Evolutionary conservation across 2,329 filamentous ascomycete species (phyloP).

Genomic region (Nemania serpens): DNA sequence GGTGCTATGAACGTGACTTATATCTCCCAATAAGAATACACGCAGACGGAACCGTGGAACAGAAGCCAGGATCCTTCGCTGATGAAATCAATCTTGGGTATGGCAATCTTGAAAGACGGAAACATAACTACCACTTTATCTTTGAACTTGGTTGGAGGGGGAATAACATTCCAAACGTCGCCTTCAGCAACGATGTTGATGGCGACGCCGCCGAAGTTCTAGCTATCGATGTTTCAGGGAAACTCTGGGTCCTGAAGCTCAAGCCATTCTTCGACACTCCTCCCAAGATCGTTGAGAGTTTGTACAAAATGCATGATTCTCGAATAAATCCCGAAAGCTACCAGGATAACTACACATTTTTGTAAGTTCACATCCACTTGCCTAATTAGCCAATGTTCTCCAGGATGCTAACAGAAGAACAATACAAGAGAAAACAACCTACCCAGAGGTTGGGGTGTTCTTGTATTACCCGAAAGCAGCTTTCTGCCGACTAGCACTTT

Average conservation of each 20-base stretch:
- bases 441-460: slow-evolving; percentile 54
- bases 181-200: slow-evolving; percentile 52
- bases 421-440: background rate
- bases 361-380: too few relatives aligned
- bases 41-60: background rate
- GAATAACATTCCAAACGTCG: slow-evolving; percentile 58
- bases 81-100: slow-evolving; percentile 33
- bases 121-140: slow-evolving; percentile 56
- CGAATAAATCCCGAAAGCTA: background rate
- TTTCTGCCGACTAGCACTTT: slow-evolving; percentile 45
- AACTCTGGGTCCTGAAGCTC: slow-evolving; percentile 56
- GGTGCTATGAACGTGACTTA: slow-evolving; percentile 12
- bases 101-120: slow-evolving; percentile 40
- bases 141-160: slow-evolving; percentile 47
- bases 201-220: slow-evolving; percentile 56
- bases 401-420: background rate
- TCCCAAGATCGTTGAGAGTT: slow-evolving; percentile 24
- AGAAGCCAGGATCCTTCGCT: slow-evolving; percentile 22
- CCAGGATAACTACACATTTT: too few relatives aligned
- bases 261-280: slow-evolving; percentile 45
- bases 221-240: slow-evolving; percentile 56
- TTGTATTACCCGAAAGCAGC: slow-evolving; percentile 50
- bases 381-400: too few relatives aligned
- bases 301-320: slow-evolving; percentile 21
- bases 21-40: slow-evolving; percentile 31